Evolutionary conservation across 2,329 filamentous ascomycete genomes (phyloP).

Genomic region (Bisporella sp.): DNA sequence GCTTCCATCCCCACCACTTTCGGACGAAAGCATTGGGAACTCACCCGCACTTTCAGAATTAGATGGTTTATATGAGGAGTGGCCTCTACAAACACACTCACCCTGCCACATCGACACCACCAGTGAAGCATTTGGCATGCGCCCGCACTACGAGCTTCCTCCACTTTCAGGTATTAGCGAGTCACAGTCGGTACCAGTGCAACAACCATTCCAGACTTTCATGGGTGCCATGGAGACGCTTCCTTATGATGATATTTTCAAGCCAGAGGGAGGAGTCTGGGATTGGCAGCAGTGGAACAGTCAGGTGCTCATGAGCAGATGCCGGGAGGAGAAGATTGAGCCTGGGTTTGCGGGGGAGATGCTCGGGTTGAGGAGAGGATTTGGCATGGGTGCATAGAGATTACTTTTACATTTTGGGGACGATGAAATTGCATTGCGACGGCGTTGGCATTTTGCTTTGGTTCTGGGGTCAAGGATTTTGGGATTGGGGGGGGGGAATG

Average conservation of each 20-base stretch:
- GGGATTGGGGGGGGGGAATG: too few relatives aligned
- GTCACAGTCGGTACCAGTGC: slow-evolving; percentile 13
- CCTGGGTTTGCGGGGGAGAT: not conserved
- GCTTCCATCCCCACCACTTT: slow-evolving; percentile 21
- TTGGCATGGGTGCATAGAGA: not conserved
- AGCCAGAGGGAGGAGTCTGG: slow-evolving; percentile 21
- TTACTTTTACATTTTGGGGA: not conserved
- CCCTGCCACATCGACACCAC: slow-evolving; percentile 8
- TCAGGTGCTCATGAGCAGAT: slow-evolving; percentile 22
- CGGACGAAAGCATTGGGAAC: slow-evolving; percentile 7
- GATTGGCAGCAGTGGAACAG: slow-evolving; percentile 26
- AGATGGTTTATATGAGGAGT: slow-evolving; percentile 25
- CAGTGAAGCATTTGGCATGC: slow-evolving; percentile 8
- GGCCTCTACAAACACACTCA: slow-evolving; percentile 12
- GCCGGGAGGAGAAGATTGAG: slow-evolving; percentile 25
- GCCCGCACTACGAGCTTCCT: not conserved
- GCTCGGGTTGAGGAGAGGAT: not conserved
- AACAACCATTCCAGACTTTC: slow-evolving; percentile 25
- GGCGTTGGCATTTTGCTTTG: too few relatives aligned
- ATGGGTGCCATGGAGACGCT: slow-evolving; percentile 26
- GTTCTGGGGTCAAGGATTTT: too few relatives aligned
- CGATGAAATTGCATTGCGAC: too few relatives aligned
- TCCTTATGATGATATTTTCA: slow-evolving; percentile 27
- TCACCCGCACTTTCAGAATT: slow-evolving; percentile 16
- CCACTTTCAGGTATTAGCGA: slow-evolving; percentile 10